Base-by-base conservation (phyloP, 257 asterid species). In the Solanum ossicruentum region DNA sequence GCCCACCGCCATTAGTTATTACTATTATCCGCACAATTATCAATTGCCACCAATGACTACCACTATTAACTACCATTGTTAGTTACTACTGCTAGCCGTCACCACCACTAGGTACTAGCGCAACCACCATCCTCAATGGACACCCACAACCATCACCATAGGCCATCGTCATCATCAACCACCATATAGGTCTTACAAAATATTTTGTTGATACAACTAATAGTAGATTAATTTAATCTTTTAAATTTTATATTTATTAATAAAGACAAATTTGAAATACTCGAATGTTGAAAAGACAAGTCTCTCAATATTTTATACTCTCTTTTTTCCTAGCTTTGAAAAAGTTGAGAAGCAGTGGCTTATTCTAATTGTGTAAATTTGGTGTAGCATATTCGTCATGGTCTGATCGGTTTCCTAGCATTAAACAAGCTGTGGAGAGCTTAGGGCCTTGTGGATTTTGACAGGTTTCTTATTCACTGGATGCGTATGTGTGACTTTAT, bases 351-450 rank as follows among this genome's bases (percentile, higher is more conserved):
- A 12, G 55, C 13, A 39, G 80, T 39, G 15, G 26, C 23, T 66
- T 45, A 49, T 63, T 80, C 54, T 32, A 28, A 17, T 63, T 45
- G 66, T 55, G 32, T 47, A 39, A 45, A 20, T 41, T 81, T 67
- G 85, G 55, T 84, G 88, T 92, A 93, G 98, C 93, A 55, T 94
- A 93, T 89, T 91, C 91, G 60, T 89, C 90, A 83, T 93, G 97
- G 97, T 92, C 89, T 55, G 90, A 89, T 72, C 93, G 93, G 82
- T 94, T 90, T 85, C 97, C 98, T 23, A 88, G 15, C 61, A 89
- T 94, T 84, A 92, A 86, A 87, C 85, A 87, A 88, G 86, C 84
- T 65, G 90, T 93, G 57, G 97, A 91, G 89, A 80, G 89, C 85
- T 88, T 87, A 91, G n/a, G 82, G 26, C 23, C 63, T 26, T 77